These are phyloP conservation scores for Malassezia japonica DNA, from an alignment of 1,284 basidiomycete genomes.

Conservation along the genomic window DNA sequence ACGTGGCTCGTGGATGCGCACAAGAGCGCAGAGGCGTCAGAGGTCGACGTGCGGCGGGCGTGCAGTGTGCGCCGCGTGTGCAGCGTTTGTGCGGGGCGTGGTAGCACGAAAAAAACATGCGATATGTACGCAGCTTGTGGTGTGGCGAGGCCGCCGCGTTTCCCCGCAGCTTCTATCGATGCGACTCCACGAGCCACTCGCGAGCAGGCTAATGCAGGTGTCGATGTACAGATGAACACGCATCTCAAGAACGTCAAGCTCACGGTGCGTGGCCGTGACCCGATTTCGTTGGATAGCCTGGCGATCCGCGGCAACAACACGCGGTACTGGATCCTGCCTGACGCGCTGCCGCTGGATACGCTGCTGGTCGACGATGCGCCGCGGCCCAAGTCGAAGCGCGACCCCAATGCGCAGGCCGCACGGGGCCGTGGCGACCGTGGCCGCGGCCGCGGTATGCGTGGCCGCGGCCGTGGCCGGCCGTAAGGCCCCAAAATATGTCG, in stretches of 20 bases:
- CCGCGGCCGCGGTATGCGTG: slow-evolving; percentile 13
- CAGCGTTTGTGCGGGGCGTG: too few relatives aligned
- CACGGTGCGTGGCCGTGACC: slow-evolving; percentile 74
- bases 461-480: slow-evolving; percentile 14
- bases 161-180: background rate
- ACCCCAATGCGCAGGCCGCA: slow-evolving; percentile 16
- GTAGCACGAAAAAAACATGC: too few relatives aligned
- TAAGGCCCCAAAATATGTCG: background rate
- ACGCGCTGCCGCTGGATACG: slow-evolving; percentile 89
- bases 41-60: background rate
- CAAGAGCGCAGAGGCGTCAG: background rate
- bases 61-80: too few relatives aligned
- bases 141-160: background rate
- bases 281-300: slow-evolving; percentile 55
- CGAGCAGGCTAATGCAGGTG: slow-evolving; percentile 20
- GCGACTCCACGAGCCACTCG: background rate
- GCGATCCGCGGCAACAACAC: slow-evolving; percentile 52
- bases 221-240: slow-evolving; percentile 67
- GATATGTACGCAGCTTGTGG: background rate
- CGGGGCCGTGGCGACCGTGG: slow-evolving; percentile 16
- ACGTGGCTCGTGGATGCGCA: too few relatives aligned
- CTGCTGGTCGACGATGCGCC: slow-evolving; percentile 94
- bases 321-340: slow-evolving; percentile 85
- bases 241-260: slow-evolving; percentile 95
- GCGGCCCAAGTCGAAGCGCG: slow-evolving; percentile 63